phyloP scores from a whole-genome alignment of 2,329 filamentous ascomycete genomes.

The Cyphellophora attinorum region DNA sequence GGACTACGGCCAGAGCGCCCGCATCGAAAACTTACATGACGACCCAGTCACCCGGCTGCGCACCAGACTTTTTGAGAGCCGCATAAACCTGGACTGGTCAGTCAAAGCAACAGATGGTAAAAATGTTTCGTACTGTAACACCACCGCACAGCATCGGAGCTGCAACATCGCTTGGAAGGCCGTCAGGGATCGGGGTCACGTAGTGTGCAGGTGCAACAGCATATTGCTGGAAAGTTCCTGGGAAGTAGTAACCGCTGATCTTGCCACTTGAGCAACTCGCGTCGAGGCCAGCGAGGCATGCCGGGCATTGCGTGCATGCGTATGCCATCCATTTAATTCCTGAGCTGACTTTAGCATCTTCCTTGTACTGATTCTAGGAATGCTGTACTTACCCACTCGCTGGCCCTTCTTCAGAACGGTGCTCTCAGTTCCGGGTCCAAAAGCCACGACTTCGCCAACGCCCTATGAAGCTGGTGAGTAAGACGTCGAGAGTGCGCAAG shows the following conservation, averaged over 20 bases:
- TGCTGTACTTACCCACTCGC: slow-evolving; percentile 57
- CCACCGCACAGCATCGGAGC: slow-evolving; percentile 61
- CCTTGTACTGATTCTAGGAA: no score
- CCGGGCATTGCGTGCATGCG: slow-evolving; percentile 44
- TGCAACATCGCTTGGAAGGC: slow-evolving; percentile 48
- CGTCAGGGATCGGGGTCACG: slow-evolving; percentile 60
- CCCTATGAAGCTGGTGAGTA: no score
- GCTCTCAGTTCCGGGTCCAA: slow-evolving; percentile 46
- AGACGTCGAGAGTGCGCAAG: no score
- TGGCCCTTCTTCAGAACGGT: slow-evolving; percentile 55
- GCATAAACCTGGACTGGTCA: slow-evolving; percentile 35
- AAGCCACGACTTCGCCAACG: slow-evolving; percentile 54
- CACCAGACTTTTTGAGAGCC: slow-evolving; percentile 52
- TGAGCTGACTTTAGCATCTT: no score
- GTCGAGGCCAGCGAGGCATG: slow-evolving; percentile 47
- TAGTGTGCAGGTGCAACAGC: slow-evolving; percentile 55
- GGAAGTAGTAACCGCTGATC: slow-evolving; percentile 57
- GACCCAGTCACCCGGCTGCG: slow-evolving; percentile 51
- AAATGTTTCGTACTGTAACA: slow-evolving; percentile 40
- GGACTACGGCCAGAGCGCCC: slow-evolving; percentile 45
- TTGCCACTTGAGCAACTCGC: slow-evolving; percentile 47
- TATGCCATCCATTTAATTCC: slow-evolving; percentile 59
- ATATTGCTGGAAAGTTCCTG: slow-evolving; percentile 67
- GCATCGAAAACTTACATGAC: slow-evolving; percentile 38
- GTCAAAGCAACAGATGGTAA: not conserved